Conservation (phyloP, 2,329 filamentous ascomycete genomes). For the Venturia pyrina region DNA sequence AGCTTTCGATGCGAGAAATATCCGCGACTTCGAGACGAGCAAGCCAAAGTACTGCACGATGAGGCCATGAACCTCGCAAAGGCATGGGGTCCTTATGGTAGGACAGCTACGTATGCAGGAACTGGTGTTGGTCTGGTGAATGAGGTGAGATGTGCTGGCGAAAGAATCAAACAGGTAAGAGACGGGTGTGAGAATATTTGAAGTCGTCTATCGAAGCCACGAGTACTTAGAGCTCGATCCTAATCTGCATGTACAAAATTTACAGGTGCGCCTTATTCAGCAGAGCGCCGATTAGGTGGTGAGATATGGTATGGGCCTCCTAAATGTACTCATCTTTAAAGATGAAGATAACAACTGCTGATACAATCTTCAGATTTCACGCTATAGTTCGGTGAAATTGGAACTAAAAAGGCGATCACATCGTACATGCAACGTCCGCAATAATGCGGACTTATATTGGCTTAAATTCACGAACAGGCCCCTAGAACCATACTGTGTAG, state of each 20-base stretch:
- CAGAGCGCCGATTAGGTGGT: neutral
- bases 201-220: neutral
- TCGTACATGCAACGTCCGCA: no score
- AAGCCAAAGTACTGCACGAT: constrained; percentile 35
- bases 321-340: neutral
- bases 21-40: constrained; percentile 29
- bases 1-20: constrained; percentile 45
- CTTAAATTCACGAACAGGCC: no score
- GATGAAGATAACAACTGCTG: neutral
- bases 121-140: neutral
- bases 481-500: no score
- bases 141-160: neutral
- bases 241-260: neutral
- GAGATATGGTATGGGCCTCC: neutral
- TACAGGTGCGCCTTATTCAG: no score
- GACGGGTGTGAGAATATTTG: neutral
- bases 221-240: neutral
- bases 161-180: neutral
- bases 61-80: constrained; percentile 33
- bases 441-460: no score
- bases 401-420: no score
- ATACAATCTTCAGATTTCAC: no score
- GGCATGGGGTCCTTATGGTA: constrained; percentile 23
- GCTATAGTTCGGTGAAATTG: no score
- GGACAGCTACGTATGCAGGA: no score